These are phyloP conservation scores for Chrysosphaeria jannelii DNA, from an alignment of 2,329 filamentous ascomycete genomes.

Conservation along the genomic window DNA sequence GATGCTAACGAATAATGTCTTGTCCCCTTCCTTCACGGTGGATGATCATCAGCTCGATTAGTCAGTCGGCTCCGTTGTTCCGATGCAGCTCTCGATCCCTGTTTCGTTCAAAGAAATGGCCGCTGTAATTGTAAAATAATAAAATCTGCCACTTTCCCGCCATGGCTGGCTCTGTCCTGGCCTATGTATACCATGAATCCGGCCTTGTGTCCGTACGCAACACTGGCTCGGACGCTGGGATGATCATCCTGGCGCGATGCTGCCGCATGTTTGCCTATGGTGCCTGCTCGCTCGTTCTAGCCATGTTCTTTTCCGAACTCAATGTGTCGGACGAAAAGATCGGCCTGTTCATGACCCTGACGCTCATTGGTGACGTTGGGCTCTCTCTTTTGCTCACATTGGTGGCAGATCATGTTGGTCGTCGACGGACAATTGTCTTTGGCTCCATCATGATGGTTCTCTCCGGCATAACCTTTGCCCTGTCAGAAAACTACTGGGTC, in stretches of 20 bases:
- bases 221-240: slow-evolving; percentile 18
- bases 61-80: no score
- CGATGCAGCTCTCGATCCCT: no score
- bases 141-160: no score
- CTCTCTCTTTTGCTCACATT: slow-evolving; percentile 25
- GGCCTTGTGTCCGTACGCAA: slow-evolving; percentile 15
- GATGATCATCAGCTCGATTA: no score
- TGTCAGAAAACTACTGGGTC: slow-evolving; percentile 26
- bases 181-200: slow-evolving; percentile 13
- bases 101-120: no score
- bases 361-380: slow-evolving; percentile 26
- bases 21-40: no score
- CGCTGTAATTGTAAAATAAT: no score
- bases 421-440: slow-evolving; percentile 19
- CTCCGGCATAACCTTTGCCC: slow-evolving; percentile 22
- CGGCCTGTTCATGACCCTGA: slow-evolving; percentile 35
- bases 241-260: slow-evolving; percentile 20
- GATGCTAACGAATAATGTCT: no score
- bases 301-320: slow-evolving; percentile 26
- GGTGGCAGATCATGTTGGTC: slow-evolving; percentile 25
- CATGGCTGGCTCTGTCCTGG: no score
- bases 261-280: slow-evolving; percentile 34
- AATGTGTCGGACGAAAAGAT: slow-evolving; percentile 24
- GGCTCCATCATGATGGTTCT: slow-evolving; percentile 24
- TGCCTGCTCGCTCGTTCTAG: slow-evolving; percentile 26